Evolutionary conservation across 108 stramenopile species (phyloP), one percentile per base, ranked within the genome.

Genomic region (Skeletonema potamos): DNA sequence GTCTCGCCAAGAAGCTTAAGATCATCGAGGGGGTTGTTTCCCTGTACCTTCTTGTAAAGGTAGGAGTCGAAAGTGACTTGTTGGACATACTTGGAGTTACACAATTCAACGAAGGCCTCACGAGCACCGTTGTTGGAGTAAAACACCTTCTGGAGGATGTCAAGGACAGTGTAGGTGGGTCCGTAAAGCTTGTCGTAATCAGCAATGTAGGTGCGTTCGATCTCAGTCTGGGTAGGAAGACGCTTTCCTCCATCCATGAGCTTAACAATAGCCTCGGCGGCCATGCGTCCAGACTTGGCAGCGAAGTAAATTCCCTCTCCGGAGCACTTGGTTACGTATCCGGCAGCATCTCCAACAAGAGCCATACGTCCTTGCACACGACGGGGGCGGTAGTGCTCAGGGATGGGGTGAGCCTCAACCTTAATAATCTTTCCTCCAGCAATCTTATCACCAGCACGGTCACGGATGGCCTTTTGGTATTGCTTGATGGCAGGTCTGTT

Each of bases 281-380:
- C 98, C 96, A 98, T 97, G 58, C 96, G 90, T 74, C 98, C 98
- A 61, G 94, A 94, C 85, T 97, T 98, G 77, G 96, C 96, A 27
- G 96, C 98, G 70, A 97, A 97, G 92, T 98, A 97, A 73, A 98
- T 98, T 43, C 98, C 98, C 87, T 98, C 98, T 57, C 98, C 98
- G 27, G 96, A 96, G 92, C 96, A 97, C 89, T 97, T 97, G 83
- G 96, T 97, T 27, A 98, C 98, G 71, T 98, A 97, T 64, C 96
- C 96, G 28, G 98, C 98, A 30, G 98, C 98, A 83, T 98, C 98
- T 57, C 98, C 98, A 30, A 98, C 96, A 27, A 98, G 87, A 30
- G 90, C 95, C 77, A 94, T 92, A 68, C 92, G 93, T 78, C 93
- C 91, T 71, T 92, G 88, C 57, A 98, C 96, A 70, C 97, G 93